These are phyloP conservation scores for sweet orange (Citrus sinensis) DNA, from an alignment of 345 rosid species.

Conservation along the genomic window DVS_A1.0 CM039161.1:21412501-21413000, in stretches of 20 bases:
- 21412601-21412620: no score
- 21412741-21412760: slow-evolving; percentile 78
- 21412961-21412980: not conserved
- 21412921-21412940: not conserved
- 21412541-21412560: no score
- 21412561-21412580: no score
- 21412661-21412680: not conserved
- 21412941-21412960: not conserved
- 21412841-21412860: not conserved
- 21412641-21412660: no score
- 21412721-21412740: slow-evolving; percentile 83
- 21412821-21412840: slow-evolving; percentile 53
- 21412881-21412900: not conserved
- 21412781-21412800: slow-evolving; percentile 65
- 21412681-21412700: slow-evolving; percentile 64
- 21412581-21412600: no score
- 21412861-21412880: not conserved
- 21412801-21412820: slow-evolving; percentile 63
- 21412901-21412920: not conserved
- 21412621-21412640: no score
- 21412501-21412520: no score
- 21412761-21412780: slow-evolving; percentile 73
- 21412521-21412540: no score
- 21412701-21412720: slow-evolving; percentile 66
- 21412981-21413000: not conserved